Conservation (phyloP, 148 eudicot genomes). For the Chenopodium formosanum region DNA sequence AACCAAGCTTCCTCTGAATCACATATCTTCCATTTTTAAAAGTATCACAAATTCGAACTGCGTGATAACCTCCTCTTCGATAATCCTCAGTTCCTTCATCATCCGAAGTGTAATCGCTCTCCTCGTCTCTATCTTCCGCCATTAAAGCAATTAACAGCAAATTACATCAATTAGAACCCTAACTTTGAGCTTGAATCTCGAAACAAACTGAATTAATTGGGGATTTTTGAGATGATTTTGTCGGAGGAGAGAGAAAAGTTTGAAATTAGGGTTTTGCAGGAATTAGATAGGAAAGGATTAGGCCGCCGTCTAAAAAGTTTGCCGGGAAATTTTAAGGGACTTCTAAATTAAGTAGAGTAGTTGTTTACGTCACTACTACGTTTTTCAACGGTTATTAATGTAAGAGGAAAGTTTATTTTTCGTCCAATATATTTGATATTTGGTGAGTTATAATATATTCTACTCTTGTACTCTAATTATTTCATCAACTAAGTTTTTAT, state of each 20-base stretch:
- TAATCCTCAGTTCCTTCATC: slow-evolving; percentile 51
- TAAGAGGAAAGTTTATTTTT: no score
- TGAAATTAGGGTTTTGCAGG: slow-evolving; percentile 29
- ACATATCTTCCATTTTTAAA: slow-evolving; percentile 65
- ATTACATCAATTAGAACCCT: neutral
- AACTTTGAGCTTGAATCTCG: neutral
- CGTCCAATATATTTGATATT: no score
- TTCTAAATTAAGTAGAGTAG: neutral
- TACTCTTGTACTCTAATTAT: no score
- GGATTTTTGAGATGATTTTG: neutral
- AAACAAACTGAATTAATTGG: neutral
- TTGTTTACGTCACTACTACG: no score
- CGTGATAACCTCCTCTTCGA: slow-evolving; percentile 68
- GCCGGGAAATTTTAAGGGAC: slow-evolving; percentile 21
- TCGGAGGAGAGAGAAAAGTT: neutral
- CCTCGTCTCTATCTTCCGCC: slow-evolving; percentile 34
- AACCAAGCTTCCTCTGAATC: slow-evolving; percentile 82
- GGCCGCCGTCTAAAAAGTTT: slow-evolving; percentile 19
- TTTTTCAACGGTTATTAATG: no score
- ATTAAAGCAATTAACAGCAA: neutral
- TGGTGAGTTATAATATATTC: no score
- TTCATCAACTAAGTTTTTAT: no score
- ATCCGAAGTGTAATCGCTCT: slow-evolving; percentile 42
- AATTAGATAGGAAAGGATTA: slow-evolving; percentile 2
- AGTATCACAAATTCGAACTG: slow-evolving; percentile 60